These are phyloP conservation scores for Cadophora gregata DNA, from an alignment of 2,329 filamentous ascomycete genomes.

Conservation along the genomic window DNA sequence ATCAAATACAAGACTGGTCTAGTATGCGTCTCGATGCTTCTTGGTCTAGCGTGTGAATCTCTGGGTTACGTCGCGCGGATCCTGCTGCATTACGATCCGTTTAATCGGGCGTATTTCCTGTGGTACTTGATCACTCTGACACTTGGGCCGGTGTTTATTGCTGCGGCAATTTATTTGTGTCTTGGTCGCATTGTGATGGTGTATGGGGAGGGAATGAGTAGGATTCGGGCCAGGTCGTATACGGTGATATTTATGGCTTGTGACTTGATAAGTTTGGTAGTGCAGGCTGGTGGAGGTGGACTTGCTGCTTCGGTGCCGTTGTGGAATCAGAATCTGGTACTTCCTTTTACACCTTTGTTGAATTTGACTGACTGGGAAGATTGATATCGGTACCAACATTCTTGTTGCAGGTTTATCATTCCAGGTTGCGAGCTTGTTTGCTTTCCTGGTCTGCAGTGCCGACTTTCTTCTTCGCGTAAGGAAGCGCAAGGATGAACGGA, in stretches of 20 bases:
- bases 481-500: conserved; percentile 13
- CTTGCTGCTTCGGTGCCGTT: conserved; percentile 55
- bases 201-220: conserved; percentile 55
- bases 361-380: conserved; percentile 19
- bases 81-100: conserved; percentile 59
- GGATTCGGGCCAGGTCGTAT: conserved; percentile 53
- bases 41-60: conserved; percentile 59
- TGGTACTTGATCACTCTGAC: conserved; percentile 61
- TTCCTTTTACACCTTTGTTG: neutral
- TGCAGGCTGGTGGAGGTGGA: conserved; percentile 64
- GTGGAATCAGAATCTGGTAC: conserved; percentile 44
- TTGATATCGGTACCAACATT: conserved; percentile 56
- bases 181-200: conserved; percentile 61
- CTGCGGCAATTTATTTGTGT: conserved; percentile 62
- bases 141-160: conserved; percentile 61
- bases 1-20: conserved; percentile 60
- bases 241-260: conserved; percentile 65
- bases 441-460: conserved; percentile 38
- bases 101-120: conserved; percentile 54
- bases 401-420: conserved; percentile 64
- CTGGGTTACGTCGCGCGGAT: conserved; percentile 62
- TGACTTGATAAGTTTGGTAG: conserved; percentile 62
- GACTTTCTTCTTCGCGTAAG: conserved; percentile 26
- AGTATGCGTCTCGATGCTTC: conserved; percentile 56
- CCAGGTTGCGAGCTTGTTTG: conserved; percentile 57